Base-by-base conservation (phyloP, 1,139 yeast species). In the Pneumocystis murina region DNA sequence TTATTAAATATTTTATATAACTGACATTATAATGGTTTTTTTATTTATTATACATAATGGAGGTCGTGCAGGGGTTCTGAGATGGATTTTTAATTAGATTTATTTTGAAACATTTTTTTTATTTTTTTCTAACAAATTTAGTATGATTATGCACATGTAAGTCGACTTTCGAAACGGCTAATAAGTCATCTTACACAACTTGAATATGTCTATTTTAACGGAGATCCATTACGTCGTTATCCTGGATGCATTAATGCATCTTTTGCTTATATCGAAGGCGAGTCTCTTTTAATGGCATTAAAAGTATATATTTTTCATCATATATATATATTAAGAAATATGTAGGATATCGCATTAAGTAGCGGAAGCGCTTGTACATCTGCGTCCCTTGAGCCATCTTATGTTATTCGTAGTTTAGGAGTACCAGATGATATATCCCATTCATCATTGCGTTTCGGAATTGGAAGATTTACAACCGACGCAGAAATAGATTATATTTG, bases 311-410 rank as follows among this genome's bases (percentile, higher is more conserved):
- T 38, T 59, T 55, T 20, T 30, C 10, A 38, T 30, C n/a, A 33
- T 6, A 33, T 20, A 24, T 40, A 38, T 40, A 20, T 24, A 20
- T 58, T 58, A 3, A 10, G 12, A 40, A 73, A 38, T 8, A 3
- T 10, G n/a, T 39, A 60, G 67, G 98, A 92, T 74, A 89, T 92
- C 72, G 98, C 98, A 0, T 81, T 92, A 69, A 86, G 95, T 67
- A 88, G 96, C 2, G 98, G 98, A 43, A 89, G 97, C n/a, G 98
- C 98, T 2, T 92, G 99, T 80, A 92, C 99, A 6, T 91, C 97
- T 43, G 97, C 98, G 0, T 91, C 97, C 7, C 81, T 92, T 71
- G 99, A 92, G 75, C 99, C 99, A 36, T 88, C 96, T 1, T 92
- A 92, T 71, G 99, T 92, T 55, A 80, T 92, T 71, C 95, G 92